Conservation (phyloP, 2,329 filamentous ascomycete genomes). For the Rhytidhysteron rufulum region DNA sequence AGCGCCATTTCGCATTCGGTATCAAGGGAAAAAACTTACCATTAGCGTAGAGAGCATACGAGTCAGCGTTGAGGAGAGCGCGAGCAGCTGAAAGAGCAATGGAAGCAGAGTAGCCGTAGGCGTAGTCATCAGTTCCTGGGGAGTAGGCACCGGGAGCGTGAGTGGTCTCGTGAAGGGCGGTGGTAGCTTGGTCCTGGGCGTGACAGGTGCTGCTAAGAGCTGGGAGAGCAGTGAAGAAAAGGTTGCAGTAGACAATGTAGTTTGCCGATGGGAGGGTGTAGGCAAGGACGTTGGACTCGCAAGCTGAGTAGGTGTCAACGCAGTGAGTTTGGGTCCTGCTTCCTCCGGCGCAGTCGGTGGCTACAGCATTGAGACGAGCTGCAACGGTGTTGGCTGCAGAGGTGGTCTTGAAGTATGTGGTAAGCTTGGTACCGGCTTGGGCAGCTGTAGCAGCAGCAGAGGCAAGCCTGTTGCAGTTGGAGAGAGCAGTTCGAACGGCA, state of each 20-base stretch:
- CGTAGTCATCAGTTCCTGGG: conserved; percentile 54
- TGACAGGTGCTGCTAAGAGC: conserved; percentile 53
- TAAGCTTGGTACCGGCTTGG: conserved; percentile 47
- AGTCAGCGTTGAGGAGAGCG: conserved; percentile 63
- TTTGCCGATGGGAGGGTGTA: conserved; percentile 56
- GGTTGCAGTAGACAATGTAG: conserved; percentile 59
- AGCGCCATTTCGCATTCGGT: conserved; percentile 1
- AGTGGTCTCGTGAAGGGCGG: conserved; percentile 63
- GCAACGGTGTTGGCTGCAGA: conserved; percentile 39
- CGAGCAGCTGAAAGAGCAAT: conserved; percentile 44
- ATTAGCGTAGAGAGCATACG: conserved; percentile 54
- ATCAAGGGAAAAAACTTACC: conserved; percentile 24
- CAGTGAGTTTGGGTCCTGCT: conserved; percentile 55
- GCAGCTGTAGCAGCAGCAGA: conserved; percentile 48
- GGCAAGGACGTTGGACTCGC: conserved; percentile 49
- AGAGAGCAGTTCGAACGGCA: conserved; percentile 49
- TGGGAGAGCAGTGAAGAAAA: conserved; percentile 56
- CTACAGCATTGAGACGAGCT: conserved; percentile 39
- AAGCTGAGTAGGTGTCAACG: conserved; percentile 54
- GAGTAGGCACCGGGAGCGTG: conserved; percentile 55
- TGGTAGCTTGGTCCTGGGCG: conserved; percentile 62
- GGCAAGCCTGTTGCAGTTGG: conserved; percentile 54
- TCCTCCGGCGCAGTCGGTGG: conserved; percentile 53
- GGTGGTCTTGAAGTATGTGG: conserved; percentile 63
- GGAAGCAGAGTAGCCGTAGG: conserved; percentile 53